Evolutionary conservation across 2,329 filamentous ascomycete species (phyloP), one percentile per base, ranked within the genome.

Genomic region (Alternaria sp.): DNA sequence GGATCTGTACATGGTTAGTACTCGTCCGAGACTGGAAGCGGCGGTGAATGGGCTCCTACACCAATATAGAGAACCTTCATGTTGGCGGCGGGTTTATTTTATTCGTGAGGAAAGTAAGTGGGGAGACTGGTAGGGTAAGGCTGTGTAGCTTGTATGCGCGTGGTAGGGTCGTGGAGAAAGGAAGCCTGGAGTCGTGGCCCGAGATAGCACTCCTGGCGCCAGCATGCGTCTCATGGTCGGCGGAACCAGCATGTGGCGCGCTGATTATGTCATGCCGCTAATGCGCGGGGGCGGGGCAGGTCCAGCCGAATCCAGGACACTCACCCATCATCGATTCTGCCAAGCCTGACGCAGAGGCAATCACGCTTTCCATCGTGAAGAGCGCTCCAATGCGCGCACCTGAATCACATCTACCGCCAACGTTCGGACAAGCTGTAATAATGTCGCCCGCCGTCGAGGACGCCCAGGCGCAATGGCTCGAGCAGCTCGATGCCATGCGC

Each of bases 1-100:
- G 85, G 80, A 97, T 88, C 93, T 96, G 75, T 62, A 55, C 46
- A 55, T 30, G 25, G 51, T 53, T 56, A 52, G 73, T 54, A 76
- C 68, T 28, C 40, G 4, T 46, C 21, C 43, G 26, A 45, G 19
- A 23, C 21, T 45, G 43, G 11, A 45, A 45, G 43, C 43, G 30
- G 71, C 66, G 72, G 67, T 69, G 69, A 70, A 66, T 65, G 67
- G 65, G 43, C 56, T 78, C 89, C 68, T 89, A 96, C 93, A 74
- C 92, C 93, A 78, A 96, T 93, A 82, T 96, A 96, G 81, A 91
- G 87, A 81, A 96, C 84, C 88, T 94, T 95, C 92, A 95, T 95
- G 78, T 74, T 82, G 78, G 52, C 63, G 61, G 53, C 19, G n/a
- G 25, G 10, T 23, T 32, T 4, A 13, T 45, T 21, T 13, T 21